Evolutionary conservation across 306 rosid genomes (phyloP).

Genomic region (Adenanthera pavonina): DNA sequence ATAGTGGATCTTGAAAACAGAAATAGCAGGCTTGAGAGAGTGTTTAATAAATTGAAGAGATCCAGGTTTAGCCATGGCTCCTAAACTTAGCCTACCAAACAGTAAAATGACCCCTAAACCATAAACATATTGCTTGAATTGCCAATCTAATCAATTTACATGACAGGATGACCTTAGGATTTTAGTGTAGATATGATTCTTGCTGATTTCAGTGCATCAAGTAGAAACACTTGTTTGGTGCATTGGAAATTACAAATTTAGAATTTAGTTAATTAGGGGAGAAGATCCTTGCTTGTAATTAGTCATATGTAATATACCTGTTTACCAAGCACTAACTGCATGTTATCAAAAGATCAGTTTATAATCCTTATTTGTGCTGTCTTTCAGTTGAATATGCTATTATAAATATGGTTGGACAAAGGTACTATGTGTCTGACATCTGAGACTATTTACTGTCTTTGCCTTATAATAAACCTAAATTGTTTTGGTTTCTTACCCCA

Average conservation of each 20-base stretch:
- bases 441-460: not conserved
- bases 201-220: not conserved
- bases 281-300: not conserved
- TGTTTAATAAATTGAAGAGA: not conserved
- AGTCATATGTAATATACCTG: not conserved
- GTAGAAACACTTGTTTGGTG: not conserved
- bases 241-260: not conserved
- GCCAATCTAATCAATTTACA: not conserved
- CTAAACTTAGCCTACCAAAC: conserved; percentile 1
- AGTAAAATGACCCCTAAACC: not conserved
- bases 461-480: not conserved
- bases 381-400: not conserved
- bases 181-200: not conserved
- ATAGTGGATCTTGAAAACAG: conserved; percentile 12
- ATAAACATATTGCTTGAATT: not conserved
- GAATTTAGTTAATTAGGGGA: not conserved
- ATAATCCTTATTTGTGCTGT: not conserved
- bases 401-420: not conserved
- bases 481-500: not conserved
- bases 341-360: not conserved
- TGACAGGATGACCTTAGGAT: not conserved
- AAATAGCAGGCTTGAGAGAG: conserved; percentile 7
- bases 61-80: conserved; percentile 5
- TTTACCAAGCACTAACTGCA: not conserved
- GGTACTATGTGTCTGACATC: not conserved